Percentiles rank a stretch among this genome's conserved stretches.
Conservation (phyloP, 2,329 filamentous ascomycete genomes). For the Pyricularia sp. region DNA sequence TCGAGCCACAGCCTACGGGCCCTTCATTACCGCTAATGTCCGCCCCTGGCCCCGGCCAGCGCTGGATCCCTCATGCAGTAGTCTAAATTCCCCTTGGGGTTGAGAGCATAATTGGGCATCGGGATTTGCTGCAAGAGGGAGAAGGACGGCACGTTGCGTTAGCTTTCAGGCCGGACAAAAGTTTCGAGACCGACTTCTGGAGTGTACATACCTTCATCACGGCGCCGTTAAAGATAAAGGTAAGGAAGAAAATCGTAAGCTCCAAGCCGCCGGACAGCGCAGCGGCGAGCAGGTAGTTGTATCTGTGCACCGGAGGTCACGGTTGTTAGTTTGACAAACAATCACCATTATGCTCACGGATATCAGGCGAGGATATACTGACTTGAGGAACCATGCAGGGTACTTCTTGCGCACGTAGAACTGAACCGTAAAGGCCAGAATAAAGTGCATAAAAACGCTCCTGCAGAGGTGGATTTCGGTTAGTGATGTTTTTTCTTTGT, state of each 20-base stretch:
- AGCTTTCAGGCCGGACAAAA: neutral
- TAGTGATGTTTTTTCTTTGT: neutral
- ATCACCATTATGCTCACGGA: neutral
- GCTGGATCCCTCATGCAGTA: constrained; percentile 10
- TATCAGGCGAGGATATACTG: constrained; percentile 8
- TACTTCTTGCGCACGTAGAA: constrained; percentile 24
- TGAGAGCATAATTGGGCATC: constrained; percentile 7
- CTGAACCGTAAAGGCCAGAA: constrained; percentile 19
- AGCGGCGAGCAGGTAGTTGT: constrained; percentile 27
- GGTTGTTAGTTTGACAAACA: neutral
- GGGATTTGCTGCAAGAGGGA: neutral
- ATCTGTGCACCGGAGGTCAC: neutral
- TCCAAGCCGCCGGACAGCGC: constrained; percentile 29
- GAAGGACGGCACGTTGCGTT: neutral
- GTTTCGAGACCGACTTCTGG: too few species aligned
- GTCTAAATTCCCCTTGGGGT: constrained; percentile 9
- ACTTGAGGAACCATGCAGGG: constrained; percentile 27
- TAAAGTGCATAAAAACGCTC: constrained; percentile 18
- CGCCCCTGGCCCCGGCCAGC: neutral
- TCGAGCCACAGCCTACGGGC: neutral
- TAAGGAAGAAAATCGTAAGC: constrained; percentile 28
- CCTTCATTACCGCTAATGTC: neutral
- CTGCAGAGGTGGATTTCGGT: neutral
- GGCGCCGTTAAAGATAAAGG: constrained; percentile 33
- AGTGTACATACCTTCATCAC: constrained; percentile 8